Percentiles rank a stretch among this genome's conserved stretches.
phyloP scores from a whole-genome alignment of 192 early-diverging fungal genomes.

The Mortierella antarctica region DNA sequence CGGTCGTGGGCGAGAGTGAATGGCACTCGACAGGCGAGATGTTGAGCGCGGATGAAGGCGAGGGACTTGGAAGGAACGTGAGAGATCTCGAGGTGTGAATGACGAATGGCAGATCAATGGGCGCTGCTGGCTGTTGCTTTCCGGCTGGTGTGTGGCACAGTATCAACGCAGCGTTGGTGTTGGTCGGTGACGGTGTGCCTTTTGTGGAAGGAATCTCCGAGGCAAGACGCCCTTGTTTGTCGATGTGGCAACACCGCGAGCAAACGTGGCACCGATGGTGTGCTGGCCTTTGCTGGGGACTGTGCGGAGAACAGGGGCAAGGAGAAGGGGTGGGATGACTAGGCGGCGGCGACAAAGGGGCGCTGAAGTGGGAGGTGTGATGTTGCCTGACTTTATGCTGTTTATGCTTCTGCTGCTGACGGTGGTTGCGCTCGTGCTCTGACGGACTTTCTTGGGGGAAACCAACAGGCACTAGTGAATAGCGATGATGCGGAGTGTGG shows the following conservation, averaged over 20 bases:
- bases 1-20: slow-evolving; percentile 36
- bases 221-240: not conserved
- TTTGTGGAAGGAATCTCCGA: too few species aligned
- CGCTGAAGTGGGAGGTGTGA: too few species aligned
- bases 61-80: slow-evolving; percentile 11
- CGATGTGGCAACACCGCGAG: too few species aligned
- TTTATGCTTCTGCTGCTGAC: not conserved
- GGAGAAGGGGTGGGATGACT: not conserved
- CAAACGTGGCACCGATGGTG: too few species aligned
- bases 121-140: not conserved
- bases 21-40: slow-evolving; percentile 49
- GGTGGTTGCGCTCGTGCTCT: too few species aligned
- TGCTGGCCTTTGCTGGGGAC: not conserved
- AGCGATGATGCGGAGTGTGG: not conserved
- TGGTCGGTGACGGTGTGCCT: too few species aligned
- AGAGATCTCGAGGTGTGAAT: slow-evolving; percentile 35
- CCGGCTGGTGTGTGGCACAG: too few species aligned
- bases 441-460: too few species aligned
- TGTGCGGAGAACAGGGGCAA: not conserved
- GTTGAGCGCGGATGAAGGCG: slow-evolving; percentile 36
- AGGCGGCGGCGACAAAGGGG: not conserved
- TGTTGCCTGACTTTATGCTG: too few species aligned
- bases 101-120: slow-evolving; percentile 21
- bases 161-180: too few species aligned
- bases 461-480: not conserved